A percentile compares a stretch with the other conserved stretches of the same genome.
These are phyloP conservation scores for Colletotrichum shisoi DNA, from an alignment of 2,329 filamentous ascomycete species.

Conservation along the genomic window DNA sequence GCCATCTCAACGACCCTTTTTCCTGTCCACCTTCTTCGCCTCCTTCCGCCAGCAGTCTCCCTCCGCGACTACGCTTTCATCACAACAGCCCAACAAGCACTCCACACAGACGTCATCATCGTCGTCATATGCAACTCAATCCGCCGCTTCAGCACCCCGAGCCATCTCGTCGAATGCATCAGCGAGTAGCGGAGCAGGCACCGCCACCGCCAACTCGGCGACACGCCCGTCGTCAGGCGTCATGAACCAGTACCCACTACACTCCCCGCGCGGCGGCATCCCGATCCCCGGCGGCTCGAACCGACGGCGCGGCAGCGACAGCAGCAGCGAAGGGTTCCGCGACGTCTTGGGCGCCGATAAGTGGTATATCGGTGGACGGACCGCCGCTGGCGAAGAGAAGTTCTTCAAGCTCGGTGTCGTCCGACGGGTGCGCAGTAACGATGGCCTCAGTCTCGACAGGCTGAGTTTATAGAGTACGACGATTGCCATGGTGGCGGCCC, in stretches of 20 bases:
- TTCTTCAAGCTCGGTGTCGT: slow-evolving; percentile 85
- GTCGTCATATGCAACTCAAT: slow-evolving; percentile 32
- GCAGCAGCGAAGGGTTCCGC: slow-evolving; percentile 77
- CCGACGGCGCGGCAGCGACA: slow-evolving; percentile 74
- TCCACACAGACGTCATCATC: slow-evolving; percentile 33
- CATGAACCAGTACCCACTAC: slow-evolving; percentile 45
- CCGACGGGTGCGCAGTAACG: slow-evolving; percentile 74
- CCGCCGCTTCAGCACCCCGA: slow-evolving; percentile 35
- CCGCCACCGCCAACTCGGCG: slow-evolving; percentile 22
- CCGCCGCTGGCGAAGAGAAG: slow-evolving; percentile 77
- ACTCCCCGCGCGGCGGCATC: slow-evolving; percentile 46
- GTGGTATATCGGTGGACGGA: slow-evolving; percentile 82
- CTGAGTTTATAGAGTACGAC: slow-evolving; percentile 68
- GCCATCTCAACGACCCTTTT: slow-evolving; percentile 64
- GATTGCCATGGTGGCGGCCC: slow-evolving; percentile 41
- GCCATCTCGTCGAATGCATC: slow-evolving; percentile 35
- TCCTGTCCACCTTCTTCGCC: slow-evolving; percentile 65
- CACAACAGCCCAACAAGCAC: slow-evolving; percentile 40
- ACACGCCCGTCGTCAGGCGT: slow-evolving; percentile 42
- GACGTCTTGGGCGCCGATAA: slow-evolving; percentile 77
- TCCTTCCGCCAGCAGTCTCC: slow-evolving; percentile 61
- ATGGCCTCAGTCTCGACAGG: slow-evolving; percentile 76
- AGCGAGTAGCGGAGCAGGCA: slow-evolving; percentile 1
- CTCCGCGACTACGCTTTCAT: slow-evolving; percentile 28
- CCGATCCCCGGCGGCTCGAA: slow-evolving; percentile 51